phyloP scores from a whole-genome alignment of 345 rosid species.

The Sisymbrium altissimum region DNA sequence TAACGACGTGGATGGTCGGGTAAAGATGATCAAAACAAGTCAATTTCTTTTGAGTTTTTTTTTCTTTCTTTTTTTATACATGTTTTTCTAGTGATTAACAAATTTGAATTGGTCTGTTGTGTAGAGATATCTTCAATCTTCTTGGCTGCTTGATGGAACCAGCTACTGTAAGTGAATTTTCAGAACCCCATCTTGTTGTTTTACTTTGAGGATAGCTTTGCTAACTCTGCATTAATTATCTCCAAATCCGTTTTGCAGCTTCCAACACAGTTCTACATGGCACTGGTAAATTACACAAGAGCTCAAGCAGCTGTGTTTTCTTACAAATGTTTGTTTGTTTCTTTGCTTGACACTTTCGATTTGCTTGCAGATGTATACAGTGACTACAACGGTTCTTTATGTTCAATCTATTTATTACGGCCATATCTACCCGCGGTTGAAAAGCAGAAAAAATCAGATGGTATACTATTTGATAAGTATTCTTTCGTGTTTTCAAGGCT shows the following conservation, averaged over 20 bases:
- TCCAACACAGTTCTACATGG: constrained; percentile 82
- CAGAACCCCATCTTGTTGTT: background rate
- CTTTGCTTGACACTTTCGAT: background rate
- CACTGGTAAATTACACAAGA: constrained; percentile 48
- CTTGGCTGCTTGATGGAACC: constrained; percentile 82
- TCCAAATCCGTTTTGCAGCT: constrained; percentile 57
- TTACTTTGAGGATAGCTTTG: background rate
- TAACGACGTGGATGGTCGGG: constrained; percentile 83
- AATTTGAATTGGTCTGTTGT: constrained; percentile 8
- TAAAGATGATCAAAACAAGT: constrained; percentile 10
- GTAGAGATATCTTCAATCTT: constrained; percentile 77
- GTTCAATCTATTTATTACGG: constrained; percentile 67
- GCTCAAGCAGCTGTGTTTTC: background rate
- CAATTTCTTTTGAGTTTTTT: background rate
- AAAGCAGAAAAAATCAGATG: constrained; percentile 36
- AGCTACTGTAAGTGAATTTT: constrained; percentile 57
- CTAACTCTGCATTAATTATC: constrained; percentile 14
- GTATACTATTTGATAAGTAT: constrained; percentile 28
- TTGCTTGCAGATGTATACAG: constrained; percentile 56
- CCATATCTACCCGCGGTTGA: constrained; percentile 52
- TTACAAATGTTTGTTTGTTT: background rate
- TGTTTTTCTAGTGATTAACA: background rate
- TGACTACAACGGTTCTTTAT: constrained; percentile 49
- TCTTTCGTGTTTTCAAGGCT: background rate
- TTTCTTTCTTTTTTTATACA: too few species aligned